Evolutionary conservation across 148 eudicot genomes (phyloP).

Genomic region (Chenopodium suecicum): DNA sequence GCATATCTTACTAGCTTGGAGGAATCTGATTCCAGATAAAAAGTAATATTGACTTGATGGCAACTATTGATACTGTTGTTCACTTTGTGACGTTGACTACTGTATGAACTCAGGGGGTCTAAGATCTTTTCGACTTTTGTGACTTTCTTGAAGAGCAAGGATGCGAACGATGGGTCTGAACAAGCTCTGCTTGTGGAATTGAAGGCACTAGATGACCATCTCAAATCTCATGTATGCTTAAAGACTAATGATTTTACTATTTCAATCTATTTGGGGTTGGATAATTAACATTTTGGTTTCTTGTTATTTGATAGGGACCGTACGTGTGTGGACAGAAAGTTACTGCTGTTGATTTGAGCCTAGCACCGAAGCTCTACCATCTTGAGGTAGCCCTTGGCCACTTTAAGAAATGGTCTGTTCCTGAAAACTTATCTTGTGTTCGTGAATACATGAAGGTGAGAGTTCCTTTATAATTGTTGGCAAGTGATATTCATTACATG

Average conservation of each 20-base stretch:
- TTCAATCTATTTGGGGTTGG: not conserved
- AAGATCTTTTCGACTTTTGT: slow-evolving; percentile 65
- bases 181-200: slow-evolving; percentile 71
- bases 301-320: slow-evolving; percentile 33
- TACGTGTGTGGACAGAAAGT: slow-evolving; percentile 59
- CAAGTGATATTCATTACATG: not conserved
- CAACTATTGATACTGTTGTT: not conserved
- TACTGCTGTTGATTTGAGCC: slow-evolving; percentile 76
- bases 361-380: slow-evolving; percentile 90
- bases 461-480: no score
- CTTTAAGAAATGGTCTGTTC: slow-evolving; percentile 78
- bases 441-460: slow-evolving; percentile 62
- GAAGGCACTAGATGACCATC: slow-evolving; percentile 83
- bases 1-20: not conserved
- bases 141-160: slow-evolving; percentile 79
- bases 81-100: not conserved
- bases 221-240: slow-evolving; percentile 60
- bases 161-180: slow-evolving; percentile 76
- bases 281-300: not conserved
- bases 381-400: slow-evolving; percentile 79
- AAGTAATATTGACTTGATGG: not conserved
- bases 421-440: slow-evolving; percentile 55
- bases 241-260: not conserved
- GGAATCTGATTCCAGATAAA: not conserved
- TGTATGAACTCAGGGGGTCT: slow-evolving; percentile 48